Evolutionary conservation across 257 asterid species (phyloP), one percentile per base, ranked within the genome.

Genomic region (Primulina huaijiensis): DNA sequence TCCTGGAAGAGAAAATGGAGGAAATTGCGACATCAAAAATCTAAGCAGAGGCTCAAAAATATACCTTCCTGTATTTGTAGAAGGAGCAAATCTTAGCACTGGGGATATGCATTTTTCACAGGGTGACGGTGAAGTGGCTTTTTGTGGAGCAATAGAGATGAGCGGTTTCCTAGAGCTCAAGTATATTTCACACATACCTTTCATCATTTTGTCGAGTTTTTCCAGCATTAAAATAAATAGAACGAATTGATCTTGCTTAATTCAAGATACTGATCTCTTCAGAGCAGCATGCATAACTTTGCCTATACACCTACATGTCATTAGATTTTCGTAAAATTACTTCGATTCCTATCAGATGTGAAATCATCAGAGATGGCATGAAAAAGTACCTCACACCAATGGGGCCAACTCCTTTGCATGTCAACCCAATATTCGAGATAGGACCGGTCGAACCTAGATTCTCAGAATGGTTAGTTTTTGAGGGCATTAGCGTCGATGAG

Each of bases 41-140:
- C 96, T 93, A 8, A 91, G 99, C 74, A 79, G 96, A 77, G 99
- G 97, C 21, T 89, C 97, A 19, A 93, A 93, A 75, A 78, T 93
- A 43, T 93, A 93, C 82, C 96, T 93, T 59, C 99, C 99, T 0
- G 97, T 94, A 7, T 94, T 94, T 40, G 96, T 94, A 11, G 97
- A 94, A 53, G 99, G 99, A 31, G 97, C 99, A 40, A 94, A 94
- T 74, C 91, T 94, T 19, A 91, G 99, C 23, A 89, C 97, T 10
- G 99, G 99, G 17, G 99, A 94, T 60, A 89, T 94, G 99, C 99
- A 90, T 72, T 90, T 93, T 40, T 93, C 97, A 60, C 99, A 93
- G 69, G 99, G 99, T 0, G 99, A 93, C 16, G 97, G 97, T 0
- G 99, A 93, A 74, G 96, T 94, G 2, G 84, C 99, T 17, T 94